Evolutionary conservation across 768 basidiomycete species (phyloP), one percentile per base, ranked within the genome.

Genomic region (Cyclocybe aegerita): DNA sequence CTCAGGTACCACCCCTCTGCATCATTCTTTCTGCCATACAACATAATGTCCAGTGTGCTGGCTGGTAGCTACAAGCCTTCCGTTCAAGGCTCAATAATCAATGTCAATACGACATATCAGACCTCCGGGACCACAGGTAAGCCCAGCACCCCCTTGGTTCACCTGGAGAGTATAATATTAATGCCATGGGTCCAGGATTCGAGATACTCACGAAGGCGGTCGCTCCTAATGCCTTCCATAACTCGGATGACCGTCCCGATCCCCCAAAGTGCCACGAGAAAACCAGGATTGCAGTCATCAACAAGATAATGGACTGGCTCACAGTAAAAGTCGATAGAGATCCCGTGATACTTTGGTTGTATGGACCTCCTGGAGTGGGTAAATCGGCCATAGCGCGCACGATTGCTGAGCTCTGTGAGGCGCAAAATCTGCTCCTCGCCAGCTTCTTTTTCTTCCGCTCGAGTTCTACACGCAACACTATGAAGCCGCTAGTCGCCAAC

Each of bases 341-440:
- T 7, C 34, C 54, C 7, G n/a, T 17, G 16, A 49, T 57, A 10
- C 40, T 59, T 14, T 60, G 59, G 59, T 39, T 60, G 2, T 44
- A 50, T 12, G 53, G 60, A 9, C 46, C 54, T 4, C 57, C 57
- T 3, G 57, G 60, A 35, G 39, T 53, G 6, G 60, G 60, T 7
- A 61, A 59, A 40, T 57, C 57, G 0, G 42, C 60, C 14, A 55
- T 59, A 3, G 50, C 50, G 9, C 50, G 50, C 35, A 46, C 50
- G 6, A 37, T 59, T 4, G 53, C 50, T 2, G 43, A 55, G 31
- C 10, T 14, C 9, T 59, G 53, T 10, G 31, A 40, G n/a, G 9
- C 39, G 34, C 31, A 42, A 14, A 30, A n/a, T 1, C 4, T 39
- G n/a, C 36, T 58, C 1, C 16, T 51, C 2, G 51, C 48, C 0